Conservation (phyloP, 2,329 filamentous ascomycete species). For the Pleurostoma richardsiae region DNA sequence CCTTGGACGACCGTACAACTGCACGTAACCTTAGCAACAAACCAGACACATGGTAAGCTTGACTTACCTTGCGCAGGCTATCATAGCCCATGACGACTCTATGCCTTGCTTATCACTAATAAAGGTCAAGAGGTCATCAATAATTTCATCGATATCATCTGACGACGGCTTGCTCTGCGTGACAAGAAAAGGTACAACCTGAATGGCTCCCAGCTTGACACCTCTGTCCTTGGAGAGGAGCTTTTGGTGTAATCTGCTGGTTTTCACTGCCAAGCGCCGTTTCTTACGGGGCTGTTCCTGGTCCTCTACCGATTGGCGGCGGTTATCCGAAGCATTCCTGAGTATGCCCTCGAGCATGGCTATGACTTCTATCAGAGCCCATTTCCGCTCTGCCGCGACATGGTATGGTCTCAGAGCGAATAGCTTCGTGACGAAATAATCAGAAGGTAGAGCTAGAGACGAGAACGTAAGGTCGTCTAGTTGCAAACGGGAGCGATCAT, state of each 20-base stretch:
- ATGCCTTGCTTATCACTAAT: constrained; percentile 65
- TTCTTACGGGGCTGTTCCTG: constrained; percentile 50
- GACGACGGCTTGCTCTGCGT: constrained; percentile 35
- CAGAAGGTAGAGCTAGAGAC: constrained; percentile 31
- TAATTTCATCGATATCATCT: constrained; percentile 48
- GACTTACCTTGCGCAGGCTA: constrained; percentile 72
- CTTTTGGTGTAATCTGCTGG: constrained; percentile 43
- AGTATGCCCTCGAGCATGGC: constrained; percentile 51
- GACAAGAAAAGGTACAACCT: constrained; percentile 53
- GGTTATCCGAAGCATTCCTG: constrained; percentile 18
- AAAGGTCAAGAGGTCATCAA: constrained; percentile 53
- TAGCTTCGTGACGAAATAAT: constrained; percentile 40
- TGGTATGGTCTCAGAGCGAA: constrained; percentile 52
- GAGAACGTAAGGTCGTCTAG: constrained; percentile 69
- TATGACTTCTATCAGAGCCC: constrained; percentile 55
- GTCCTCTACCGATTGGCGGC: constrained; percentile 16
- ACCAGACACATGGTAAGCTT: not conserved
- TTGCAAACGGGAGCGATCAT: constrained; percentile 67
- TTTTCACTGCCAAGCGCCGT: constrained; percentile 34
- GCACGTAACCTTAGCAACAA: not conserved
- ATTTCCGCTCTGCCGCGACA: constrained; percentile 51
- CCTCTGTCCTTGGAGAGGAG: constrained; percentile 37
- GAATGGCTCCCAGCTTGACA: constrained; percentile 46
- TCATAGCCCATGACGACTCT: constrained; percentile 74
- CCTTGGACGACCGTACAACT: constrained; percentile 40